Evolutionary conservation across 2,329 filamentous ascomycete species (phyloP).

Genomic region (Bipolaris oryzae): DNA sequence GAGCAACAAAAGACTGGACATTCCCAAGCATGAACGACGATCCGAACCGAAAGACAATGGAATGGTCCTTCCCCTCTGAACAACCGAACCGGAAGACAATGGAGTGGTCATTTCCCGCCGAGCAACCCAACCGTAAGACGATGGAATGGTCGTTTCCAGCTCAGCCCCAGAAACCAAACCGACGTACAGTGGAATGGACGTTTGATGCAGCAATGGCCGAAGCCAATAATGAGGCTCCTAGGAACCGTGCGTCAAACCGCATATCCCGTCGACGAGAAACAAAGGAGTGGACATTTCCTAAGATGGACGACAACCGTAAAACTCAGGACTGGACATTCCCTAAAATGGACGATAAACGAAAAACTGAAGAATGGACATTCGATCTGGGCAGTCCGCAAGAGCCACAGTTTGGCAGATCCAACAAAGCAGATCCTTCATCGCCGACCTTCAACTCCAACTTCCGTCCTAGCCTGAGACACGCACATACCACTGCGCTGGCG

Average conservation of each 20-base stretch:
- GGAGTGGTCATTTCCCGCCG: conserved; percentile 55
- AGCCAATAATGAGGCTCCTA: conserved; percentile 39
- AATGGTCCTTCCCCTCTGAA: conserved; percentile 59
- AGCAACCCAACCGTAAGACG: conserved; percentile 48
- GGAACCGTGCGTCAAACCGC: conserved; percentile 38
- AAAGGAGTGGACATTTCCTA: conserved; percentile 38
- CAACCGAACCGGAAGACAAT: conserved; percentile 51
- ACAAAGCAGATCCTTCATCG: conserved; percentile 23
- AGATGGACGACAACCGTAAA: conserved; percentile 34
- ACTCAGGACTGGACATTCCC: conserved; percentile 46
- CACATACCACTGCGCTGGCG: conserved; percentile 49
- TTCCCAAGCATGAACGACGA: conserved; percentile 55
- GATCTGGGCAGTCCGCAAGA: conserved; percentile 37
- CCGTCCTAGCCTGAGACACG: conserved; percentile 50
- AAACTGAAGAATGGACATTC: conserved; percentile 45
- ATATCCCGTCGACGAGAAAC: conserved; percentile 43
- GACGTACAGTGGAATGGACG: conserved; percentile 56
- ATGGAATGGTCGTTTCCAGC: conserved; percentile 61
- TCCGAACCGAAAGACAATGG: conserved; percentile 55
- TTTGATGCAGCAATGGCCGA: conserved; percentile 55
- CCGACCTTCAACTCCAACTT: conserved; percentile 44
- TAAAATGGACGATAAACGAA: conserved; percentile 34
- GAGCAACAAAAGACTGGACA: conserved; percentile 61
- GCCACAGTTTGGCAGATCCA: conserved; percentile 19
- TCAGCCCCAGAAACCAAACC: conserved; percentile 45